Evolutionary conservation across 2,329 filamentous ascomycete genomes (phyloP), one percentile per base, ranked within the genome.

Genomic region (Stylonectria norvegica): DNA sequence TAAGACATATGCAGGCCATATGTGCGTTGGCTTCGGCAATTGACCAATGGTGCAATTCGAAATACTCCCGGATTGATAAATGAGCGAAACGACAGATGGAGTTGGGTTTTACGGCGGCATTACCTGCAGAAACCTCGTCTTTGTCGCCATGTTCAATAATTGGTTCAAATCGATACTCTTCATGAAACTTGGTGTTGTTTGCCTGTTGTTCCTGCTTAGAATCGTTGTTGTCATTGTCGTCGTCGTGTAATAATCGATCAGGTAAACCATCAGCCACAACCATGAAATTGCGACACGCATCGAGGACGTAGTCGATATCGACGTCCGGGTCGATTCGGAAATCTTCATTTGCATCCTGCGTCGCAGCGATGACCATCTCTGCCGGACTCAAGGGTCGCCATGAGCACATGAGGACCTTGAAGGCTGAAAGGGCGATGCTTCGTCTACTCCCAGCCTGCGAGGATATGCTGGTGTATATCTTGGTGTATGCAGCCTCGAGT

Each of bases 401-500:
- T 5, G 36, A 43, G n/a, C 18, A 30, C 16, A 43, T 34, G 9
- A 38, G 12, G 11, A n/a, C 18, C 11, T 40, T 33, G 20, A 43
- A 36, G 3, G 41, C 40, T 12, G 17, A n/a, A 11, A 43, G 8
- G 4, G 22, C 33, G 3, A 46, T 10, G 2, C 40, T 23, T 12
- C 37, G 20, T 12, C 29, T 29, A 20, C 32, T 39, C 20, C 40
- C 40, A 11, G 8, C 14, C 5, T 29, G 31, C 18, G n/a, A 16
- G 7, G 7, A 29, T n/a, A 34, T 43, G 19, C 18, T 20, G 9
- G 34, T 7, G n/a, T 42, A 48, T 9, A 47, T 43, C 9, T 38
- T 36, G 14, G 22, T 39, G 12, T 52, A 52, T 8, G 50, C 41
- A 11, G n/a, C 37, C 14, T 35, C 41, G 7, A 52, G 17, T 15